Evolutionary conservation across 1,284 basidiomycete species (phyloP).

Genomic region (Trichosporon ovoides): DNA sequence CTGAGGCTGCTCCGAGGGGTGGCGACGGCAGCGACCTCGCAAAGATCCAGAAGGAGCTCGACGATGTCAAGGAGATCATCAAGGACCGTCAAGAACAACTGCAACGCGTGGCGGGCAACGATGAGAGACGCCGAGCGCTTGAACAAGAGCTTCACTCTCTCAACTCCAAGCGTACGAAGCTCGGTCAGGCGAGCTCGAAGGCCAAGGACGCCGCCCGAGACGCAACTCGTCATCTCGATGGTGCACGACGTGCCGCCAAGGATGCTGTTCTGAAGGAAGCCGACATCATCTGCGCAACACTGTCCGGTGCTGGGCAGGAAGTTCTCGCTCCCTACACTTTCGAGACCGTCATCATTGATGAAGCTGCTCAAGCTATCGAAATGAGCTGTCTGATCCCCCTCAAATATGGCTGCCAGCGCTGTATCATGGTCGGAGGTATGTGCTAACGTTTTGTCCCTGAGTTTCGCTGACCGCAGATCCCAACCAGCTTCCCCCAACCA

Average conservation of each 20-base stretch:
- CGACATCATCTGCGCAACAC: slow-evolving; percentile 89
- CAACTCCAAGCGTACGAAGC: slow-evolving; percentile 58
- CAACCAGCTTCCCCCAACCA: slow-evolving; percentile 93
- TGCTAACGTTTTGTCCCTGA: neutral
- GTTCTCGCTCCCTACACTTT: slow-evolving; percentile 78
- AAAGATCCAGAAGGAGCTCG: slow-evolving; percentile 61
- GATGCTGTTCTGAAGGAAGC: slow-evolving; percentile 76
- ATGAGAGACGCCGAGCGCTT: slow-evolving; percentile 51
- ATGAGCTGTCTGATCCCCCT: slow-evolving; percentile 94
- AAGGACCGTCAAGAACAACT: slow-evolving; percentile 61
- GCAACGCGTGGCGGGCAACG: slow-evolving; percentile 31
- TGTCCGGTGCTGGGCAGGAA: slow-evolving; percentile 90
- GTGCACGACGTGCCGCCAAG: slow-evolving; percentile 65
- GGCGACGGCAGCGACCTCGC: slow-evolving; percentile 52
- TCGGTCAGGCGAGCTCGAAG: slow-evolving; percentile 68
- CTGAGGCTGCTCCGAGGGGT: slow-evolving; percentile 52
- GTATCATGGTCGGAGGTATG: slow-evolving; percentile 89
- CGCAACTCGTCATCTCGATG: slow-evolving; percentile 65
- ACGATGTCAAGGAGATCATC: slow-evolving; percentile 60
- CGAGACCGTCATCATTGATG: slow-evolving; percentile 95
- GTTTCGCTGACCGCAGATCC: slow-evolving; percentile 59
- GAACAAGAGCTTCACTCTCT: slow-evolving; percentile 66
- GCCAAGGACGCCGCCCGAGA: slow-evolving; percentile 76
- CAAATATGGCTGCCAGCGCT: slow-evolving; percentile 76
- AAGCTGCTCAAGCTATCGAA: slow-evolving; percentile 96